A percentile compares a stretch with the other conserved stretches of the same genome.
Conservation (phyloP, 176 grass and related monocot species). For the Zizania latifolia region DNA sequence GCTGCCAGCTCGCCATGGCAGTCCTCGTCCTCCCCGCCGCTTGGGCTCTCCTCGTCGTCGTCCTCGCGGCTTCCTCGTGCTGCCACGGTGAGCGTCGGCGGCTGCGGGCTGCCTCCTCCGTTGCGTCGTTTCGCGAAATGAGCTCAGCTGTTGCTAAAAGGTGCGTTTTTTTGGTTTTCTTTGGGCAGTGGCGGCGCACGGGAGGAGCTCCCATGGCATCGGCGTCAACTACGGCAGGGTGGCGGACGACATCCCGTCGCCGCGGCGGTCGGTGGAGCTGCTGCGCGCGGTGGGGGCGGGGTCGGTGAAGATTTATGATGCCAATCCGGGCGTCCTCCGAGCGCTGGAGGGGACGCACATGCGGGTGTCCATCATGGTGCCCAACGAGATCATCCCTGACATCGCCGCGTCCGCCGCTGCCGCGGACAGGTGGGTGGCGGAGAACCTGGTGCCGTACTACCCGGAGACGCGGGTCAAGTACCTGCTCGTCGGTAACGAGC, state of each 20-base stretch:
- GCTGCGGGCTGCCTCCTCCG: not conserved
- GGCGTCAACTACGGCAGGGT: slow-evolving; percentile 89
- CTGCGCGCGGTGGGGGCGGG: slow-evolving; percentile 48
- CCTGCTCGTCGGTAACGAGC: slow-evolving; percentile 90
- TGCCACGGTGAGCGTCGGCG: slow-evolving; percentile 7
- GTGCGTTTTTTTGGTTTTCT: not conserved
- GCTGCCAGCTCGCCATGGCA: too few species aligned
- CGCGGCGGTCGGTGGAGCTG: slow-evolving; percentile 48
- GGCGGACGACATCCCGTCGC: slow-evolving; percentile 59
- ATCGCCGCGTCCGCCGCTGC: slow-evolving; percentile 45
- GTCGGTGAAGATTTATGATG: slow-evolving; percentile 88
- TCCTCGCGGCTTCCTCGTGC: slow-evolving; percentile 4
- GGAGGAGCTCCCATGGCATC: slow-evolving; percentile 27
- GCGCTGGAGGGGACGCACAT: slow-evolving; percentile 53
- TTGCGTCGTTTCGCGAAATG: not conserved
- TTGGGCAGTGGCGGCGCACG: slow-evolving; percentile 6
- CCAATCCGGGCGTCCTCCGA: slow-evolving; percentile 58
- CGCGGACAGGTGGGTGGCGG: slow-evolving; percentile 62
- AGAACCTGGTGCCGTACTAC: slow-evolving; percentile 53
- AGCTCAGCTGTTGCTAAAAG: not conserved
- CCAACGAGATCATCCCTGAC: slow-evolving; percentile 60
- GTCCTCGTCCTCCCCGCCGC: not conserved
- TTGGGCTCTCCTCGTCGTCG: not conserved
- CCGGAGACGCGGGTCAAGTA: slow-evolving; percentile 51
- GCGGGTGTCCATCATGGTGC: slow-evolving; percentile 88